Conservation (phyloP, 768 basidiomycete species). For the Rubroboletus pulcherrimus region DNA sequence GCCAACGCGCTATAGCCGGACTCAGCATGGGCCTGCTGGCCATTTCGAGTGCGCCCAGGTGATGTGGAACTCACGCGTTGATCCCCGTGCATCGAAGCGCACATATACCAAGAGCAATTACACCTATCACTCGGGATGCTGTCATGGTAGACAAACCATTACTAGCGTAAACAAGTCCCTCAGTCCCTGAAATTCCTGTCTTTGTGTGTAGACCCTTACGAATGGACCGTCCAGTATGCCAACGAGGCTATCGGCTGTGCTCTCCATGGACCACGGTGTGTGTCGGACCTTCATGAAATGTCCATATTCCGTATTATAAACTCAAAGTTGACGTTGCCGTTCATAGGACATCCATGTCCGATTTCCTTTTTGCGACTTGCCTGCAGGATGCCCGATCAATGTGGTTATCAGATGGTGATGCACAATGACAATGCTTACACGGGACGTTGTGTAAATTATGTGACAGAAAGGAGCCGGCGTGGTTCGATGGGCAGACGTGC, state of each 20-base stretch:
- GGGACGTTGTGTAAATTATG: slow-evolving; percentile 14
- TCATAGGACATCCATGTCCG: slow-evolving; percentile 5
- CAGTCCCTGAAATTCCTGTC: slow-evolving; percentile 24
- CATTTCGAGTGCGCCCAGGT: slow-evolving; percentile 19
- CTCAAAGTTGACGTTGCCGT: slow-evolving; percentile 21
- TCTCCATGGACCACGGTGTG: slow-evolving; percentile 5
- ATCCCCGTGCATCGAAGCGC: slow-evolving; percentile 26
- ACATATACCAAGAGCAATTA: slow-evolving; percentile 10
- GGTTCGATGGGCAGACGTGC: slow-evolving; percentile 4
- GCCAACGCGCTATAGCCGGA: slow-evolving; percentile 11
- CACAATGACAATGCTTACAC: neutral
- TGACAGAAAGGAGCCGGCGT: slow-evolving; percentile 19
- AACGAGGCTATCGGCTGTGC: slow-evolving; percentile 29
- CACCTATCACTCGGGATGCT: slow-evolving; percentile 26
- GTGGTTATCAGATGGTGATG: slow-evolving; percentile 20
- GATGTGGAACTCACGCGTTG: slow-evolving; percentile 18
- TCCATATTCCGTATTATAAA: slow-evolving; percentile 11
- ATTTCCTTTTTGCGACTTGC: slow-evolving; percentile 24
- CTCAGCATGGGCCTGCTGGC: slow-evolving; percentile 1
- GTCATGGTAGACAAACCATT: slow-evolving; percentile 20
- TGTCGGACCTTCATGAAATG: slow-evolving; percentile 17
- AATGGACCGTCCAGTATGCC: slow-evolving; percentile 4
- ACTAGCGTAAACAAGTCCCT: slow-evolving; percentile 13
- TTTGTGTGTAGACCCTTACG: slow-evolving; percentile 16
- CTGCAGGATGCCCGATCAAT: slow-evolving; percentile 25